Evolutionary conservation across 2,329 filamentous ascomycete genomes (phyloP).

Genomic region (Epichloe scottii): DNA sequence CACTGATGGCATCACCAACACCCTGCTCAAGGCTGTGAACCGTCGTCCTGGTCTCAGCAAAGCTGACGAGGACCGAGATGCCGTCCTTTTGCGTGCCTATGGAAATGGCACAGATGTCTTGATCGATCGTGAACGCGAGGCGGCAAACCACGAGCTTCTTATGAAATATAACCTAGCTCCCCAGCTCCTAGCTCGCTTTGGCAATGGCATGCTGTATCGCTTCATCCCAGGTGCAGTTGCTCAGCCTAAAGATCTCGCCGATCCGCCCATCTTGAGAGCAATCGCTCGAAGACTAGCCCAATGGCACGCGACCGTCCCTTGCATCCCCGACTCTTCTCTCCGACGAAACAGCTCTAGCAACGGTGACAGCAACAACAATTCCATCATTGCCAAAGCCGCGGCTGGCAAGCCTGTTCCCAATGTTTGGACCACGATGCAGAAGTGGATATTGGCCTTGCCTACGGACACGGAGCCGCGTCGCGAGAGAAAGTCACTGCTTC

Average conservation of each 20-base stretch:
- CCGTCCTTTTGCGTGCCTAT: constrained; percentile 83
- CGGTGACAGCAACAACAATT: constrained; percentile 21
- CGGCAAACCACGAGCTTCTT: constrained; percentile 71
- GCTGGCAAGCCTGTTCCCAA: constrained; percentile 68
- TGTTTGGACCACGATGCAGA: constrained; percentile 89
- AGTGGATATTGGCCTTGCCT: constrained; percentile 84
- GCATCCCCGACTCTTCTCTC: constrained; percentile 27
- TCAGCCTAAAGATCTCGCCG: constrained; percentile 65
- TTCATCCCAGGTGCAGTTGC: constrained; percentile 76
- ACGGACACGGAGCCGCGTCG: constrained; percentile 56
- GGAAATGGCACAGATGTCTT: constrained; percentile 88
- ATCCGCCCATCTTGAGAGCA: constrained; percentile 63
- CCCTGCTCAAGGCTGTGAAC: constrained; percentile 67
- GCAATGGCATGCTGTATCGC: constrained; percentile 91
- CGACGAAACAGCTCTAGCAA: constrained; percentile 24
- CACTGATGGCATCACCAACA: constrained; percentile 98
- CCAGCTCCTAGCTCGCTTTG: constrained; percentile 76
- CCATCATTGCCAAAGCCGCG: constrained; percentile 37
- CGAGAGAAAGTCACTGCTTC: constrained; percentile 53
- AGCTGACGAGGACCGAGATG: constrained; percentile 65
- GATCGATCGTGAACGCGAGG: constrained; percentile 85
- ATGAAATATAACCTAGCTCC: constrained; percentile 76
- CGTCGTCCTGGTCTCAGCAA: constrained; percentile 53
- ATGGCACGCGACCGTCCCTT: constrained; percentile 74
- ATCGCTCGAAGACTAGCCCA: constrained; percentile 76